These are phyloP conservation scores for Lachnellula suecica DNA, from an alignment of 2,329 filamentous ascomycete species.

Conservation along the genomic window DNA sequence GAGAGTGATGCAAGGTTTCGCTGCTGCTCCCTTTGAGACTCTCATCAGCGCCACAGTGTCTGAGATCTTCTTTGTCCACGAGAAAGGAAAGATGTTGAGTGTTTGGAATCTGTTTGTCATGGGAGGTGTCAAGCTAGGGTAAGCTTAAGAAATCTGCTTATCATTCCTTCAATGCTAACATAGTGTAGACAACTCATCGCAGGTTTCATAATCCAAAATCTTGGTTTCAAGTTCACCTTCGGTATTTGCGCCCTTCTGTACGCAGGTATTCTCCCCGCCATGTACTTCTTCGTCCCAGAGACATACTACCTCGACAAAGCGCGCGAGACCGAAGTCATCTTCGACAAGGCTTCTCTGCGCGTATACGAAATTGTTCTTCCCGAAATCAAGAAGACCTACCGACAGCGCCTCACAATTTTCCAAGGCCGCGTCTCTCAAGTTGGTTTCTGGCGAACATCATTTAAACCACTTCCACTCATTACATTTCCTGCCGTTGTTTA, in stretches of 20 bases:
- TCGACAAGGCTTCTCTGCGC: constrained; percentile 25
- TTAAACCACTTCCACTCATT: constrained; percentile 48
- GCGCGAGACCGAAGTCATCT: constrained; percentile 19
- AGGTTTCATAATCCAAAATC: constrained; percentile 36
- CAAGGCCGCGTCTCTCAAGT: constrained; percentile 39
- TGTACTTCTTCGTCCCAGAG: constrained; percentile 46
- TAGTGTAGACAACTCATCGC: constrained; percentile 41
- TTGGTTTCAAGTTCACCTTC: constrained; percentile 37
- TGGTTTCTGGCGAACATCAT: constrained; percentile 36
- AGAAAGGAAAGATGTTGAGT: constrained; percentile 37
- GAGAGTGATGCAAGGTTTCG: constrained; percentile 31
- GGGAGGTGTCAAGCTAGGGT: constrained; percentile 31
- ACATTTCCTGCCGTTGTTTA: constrained; percentile 46
- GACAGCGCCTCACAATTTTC: constrained; percentile 37
- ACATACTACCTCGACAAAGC: constrained; percentile 35
- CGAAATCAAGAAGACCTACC: constrained; percentile 33
- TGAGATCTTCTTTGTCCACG: constrained; percentile 46
- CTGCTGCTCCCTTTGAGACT: constrained; percentile 31
- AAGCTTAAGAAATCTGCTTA: constrained; percentile 1
- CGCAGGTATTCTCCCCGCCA: constrained; percentile 38
- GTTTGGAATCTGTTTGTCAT: constrained; percentile 28
- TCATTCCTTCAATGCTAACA: background rate
- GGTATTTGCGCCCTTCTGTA: constrained; percentile 42
- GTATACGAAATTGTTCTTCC: constrained; percentile 26
- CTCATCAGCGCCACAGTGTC: constrained; percentile 38